phyloP scores from a whole-genome alignment of 257 asterid genomes.

The Salvia rosmarinus region DNA sequence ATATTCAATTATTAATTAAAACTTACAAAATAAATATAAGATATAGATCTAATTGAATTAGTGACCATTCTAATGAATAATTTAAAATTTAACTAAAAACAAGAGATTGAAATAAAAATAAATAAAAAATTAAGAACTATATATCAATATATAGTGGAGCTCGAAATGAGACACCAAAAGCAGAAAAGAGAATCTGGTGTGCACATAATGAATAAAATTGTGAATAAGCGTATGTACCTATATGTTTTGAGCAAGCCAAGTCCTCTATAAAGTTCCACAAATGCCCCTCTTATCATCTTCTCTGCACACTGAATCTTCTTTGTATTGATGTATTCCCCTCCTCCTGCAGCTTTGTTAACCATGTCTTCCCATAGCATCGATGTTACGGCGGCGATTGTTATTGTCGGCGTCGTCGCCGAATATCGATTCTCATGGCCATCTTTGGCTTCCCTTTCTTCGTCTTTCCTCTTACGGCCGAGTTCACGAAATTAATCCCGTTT shows the following conservation, averaged over 20 bases:
- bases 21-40: too few species aligned
- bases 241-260: constrained; percentile 81
- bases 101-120: too few species aligned
- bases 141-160: too few species aligned
- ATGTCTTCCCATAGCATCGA: constrained; percentile 89
- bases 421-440: constrained; percentile 67
- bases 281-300: constrained; percentile 86
- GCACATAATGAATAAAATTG: too few species aligned
- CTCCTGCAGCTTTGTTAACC: constrained; percentile 59
- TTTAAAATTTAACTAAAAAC: too few species aligned
- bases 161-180: too few species aligned
- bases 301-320: constrained; percentile 85
- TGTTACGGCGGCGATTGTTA: constrained; percentile 70
- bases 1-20: too few species aligned
- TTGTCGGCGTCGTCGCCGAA: constrained; percentile 81
- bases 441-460: constrained; percentile 62
- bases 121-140: too few species aligned
- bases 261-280: constrained; percentile 85
- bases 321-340: constrained; percentile 58
- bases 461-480: constrained; percentile 56
- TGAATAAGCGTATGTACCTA: constrained; percentile 46
- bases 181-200: too few species aligned
- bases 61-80: too few species aligned
- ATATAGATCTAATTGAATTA: too few species aligned
- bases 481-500: constrained; percentile 62